Conservation (phyloP, 2,329 filamentous ascomycete species). For the Nothopassalora personata region DNA sequence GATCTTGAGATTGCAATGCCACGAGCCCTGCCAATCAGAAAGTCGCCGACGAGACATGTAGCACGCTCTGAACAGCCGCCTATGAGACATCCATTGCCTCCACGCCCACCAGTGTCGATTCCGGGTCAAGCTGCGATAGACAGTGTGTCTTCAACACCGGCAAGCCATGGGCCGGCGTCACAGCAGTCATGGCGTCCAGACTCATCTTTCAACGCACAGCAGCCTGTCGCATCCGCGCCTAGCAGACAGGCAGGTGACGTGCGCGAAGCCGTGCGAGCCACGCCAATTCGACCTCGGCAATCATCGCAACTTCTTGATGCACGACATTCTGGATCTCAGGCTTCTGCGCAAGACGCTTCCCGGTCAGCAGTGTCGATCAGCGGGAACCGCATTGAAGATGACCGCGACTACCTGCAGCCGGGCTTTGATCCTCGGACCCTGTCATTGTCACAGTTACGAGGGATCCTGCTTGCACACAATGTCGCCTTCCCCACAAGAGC, state of each 20-base stretch:
- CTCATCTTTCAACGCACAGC: neutral
- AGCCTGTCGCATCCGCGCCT: neutral
- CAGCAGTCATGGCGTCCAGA: neutral
- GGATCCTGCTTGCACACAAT: too few species aligned
- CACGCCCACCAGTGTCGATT: neutral
- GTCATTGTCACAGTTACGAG: too few species aligned
- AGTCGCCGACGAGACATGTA: neutral
- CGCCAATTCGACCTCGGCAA: neutral
- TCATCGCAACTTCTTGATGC: neutral
- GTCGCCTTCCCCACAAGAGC: too few species aligned
- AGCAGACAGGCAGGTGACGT: too few species aligned
- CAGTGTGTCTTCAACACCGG: neutral
- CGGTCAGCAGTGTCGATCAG: too few species aligned
- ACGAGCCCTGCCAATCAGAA: constrained; percentile 1
- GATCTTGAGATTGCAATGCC: constrained; percentile 2
- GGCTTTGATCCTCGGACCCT: neutral
- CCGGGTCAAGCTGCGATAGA: neutral
- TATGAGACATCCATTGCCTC: neutral
- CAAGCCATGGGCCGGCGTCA: neutral
- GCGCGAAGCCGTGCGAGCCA: neutral
- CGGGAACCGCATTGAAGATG: neutral
- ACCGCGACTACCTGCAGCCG: neutral
- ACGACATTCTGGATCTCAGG: neutral
- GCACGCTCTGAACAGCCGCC: neutral
- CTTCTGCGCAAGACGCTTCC: neutral